phyloP scores from a whole-genome alignment of 2,329 filamentous ascomycete genomes.

The Chaetothyriales sp. region DNA sequence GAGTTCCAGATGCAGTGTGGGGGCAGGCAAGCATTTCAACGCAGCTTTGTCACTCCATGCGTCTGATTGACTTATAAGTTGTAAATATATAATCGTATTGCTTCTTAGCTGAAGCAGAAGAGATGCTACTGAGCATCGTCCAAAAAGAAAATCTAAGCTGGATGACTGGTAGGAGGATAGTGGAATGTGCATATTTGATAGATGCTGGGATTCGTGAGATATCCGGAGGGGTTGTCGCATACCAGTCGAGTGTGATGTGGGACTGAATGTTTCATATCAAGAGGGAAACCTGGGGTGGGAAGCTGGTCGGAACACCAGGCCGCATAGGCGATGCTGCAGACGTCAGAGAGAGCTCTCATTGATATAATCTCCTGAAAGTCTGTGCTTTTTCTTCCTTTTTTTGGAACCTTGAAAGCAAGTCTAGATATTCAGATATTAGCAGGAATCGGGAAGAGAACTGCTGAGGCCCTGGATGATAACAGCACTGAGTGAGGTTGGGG shows the following conservation, averaged over 20 bases:
- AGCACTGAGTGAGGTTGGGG: not conserved
- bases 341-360: not conserved
- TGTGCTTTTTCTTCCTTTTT: not conserved
- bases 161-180: not conserved
- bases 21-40: not conserved
- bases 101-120: not conserved
- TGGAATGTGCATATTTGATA: not conserved
- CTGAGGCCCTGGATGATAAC: not conserved
- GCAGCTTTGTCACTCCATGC: not conserved
- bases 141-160: not conserved
- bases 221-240: not conserved
- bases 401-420: not conserved
- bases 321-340: not conserved
- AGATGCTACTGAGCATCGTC: no score
- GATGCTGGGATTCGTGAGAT: not conserved
- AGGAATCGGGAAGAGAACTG: slow-evolving; percentile 5
- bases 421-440: slow-evolving; percentile 16
- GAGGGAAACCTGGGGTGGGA: not conserved
- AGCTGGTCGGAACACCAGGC: not conserved
- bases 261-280: not conserved
- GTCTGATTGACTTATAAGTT: not conserved
- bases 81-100: not conserved
- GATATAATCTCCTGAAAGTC: no score
- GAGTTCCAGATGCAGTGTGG: not conserved
- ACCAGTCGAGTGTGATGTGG: not conserved